Evolutionary conservation across 371 early-diverging fungal species (phyloP), one percentile per base, ranked within the genome.

Genomic region (Batkoa obscura): DNA sequence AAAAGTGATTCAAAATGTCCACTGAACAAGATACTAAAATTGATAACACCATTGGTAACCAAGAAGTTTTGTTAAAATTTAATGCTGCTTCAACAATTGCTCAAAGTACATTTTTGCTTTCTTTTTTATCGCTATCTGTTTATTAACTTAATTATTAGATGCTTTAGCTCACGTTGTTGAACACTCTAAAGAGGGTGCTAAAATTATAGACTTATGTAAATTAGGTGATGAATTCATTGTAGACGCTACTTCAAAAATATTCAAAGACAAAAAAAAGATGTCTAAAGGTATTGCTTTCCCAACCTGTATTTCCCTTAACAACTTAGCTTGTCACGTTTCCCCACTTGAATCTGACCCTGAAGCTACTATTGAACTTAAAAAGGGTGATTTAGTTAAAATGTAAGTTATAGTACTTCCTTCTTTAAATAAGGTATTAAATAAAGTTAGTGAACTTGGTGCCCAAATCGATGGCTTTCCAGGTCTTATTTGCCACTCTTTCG

Each of bases 381-480:
- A 69, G 55, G 88, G 86, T 58, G 93, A 93, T 70, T 72, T 90
- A 60, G 90, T 86, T 68, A 88, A 90, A 72, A 78, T 93, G 80
- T 83, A 79, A 30, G 13, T 62, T 74, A 15, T 30, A 51, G 50
- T 50, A 51, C 36, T 41, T 23, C 23, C 23, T 23, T 23, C 23
- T 23, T 23, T 23, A 23, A 23, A 23, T 23, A 23, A 23, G 0
- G 23, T 23, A 23, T 23, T 23, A 23, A 23, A 23, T 43, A 43
- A 12, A 38, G 31, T 3, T 58, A 79, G 75, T 65, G 90, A 92
- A 75, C 75, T 95, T 62, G 96, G 90, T 67, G 87, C 81, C 39
- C 95, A 94, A 66, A 79, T 95, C 59, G 96, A 95, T 68, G 96
- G 96, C 48, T 94, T 74, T 66, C 79, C 87, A 50, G 83, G 90